Conservation (phyloP, 352 stramenopile species). For the Phytophthora pinifolia region DNA sequence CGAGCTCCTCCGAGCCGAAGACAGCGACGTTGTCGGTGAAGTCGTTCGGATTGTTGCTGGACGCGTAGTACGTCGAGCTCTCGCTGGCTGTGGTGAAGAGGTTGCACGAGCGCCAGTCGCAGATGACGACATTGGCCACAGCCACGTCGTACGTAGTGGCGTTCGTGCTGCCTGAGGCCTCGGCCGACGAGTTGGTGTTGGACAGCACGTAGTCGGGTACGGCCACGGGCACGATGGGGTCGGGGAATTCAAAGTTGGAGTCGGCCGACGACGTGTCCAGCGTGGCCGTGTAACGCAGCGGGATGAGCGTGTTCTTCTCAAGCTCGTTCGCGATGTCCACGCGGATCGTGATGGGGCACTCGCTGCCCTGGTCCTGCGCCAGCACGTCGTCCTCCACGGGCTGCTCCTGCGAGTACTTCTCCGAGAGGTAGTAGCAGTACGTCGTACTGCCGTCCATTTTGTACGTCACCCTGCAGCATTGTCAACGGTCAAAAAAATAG, state of each 20-base stretch:
- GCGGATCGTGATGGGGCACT: conserved; percentile 66
- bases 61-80: conserved; percentile 58
- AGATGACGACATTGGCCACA: conserved; percentile 74
- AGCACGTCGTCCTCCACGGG: conserved; percentile 49
- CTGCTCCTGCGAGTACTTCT: conserved; percentile 58
- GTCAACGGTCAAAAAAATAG: not conserved
- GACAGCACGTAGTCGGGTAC: conserved; percentile 47
- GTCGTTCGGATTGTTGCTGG: conserved; percentile 71
- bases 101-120: conserved; percentile 74
- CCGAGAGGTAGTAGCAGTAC: conserved; percentile 78
- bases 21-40: conserved; percentile 52
- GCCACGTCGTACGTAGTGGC: conserved; percentile 54
- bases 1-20: conserved; percentile 67
- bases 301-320: conserved; percentile 48
- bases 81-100: conserved; percentile 51
- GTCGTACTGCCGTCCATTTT: conserved; percentile 80
- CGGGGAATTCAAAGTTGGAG: conserved; percentile 57
- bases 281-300: conserved; percentile 63
- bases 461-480: conserved; percentile 43
- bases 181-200: conserved; percentile 29
- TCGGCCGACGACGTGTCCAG: conserved; percentile 46
- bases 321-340: conserved; percentile 59
- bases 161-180: conserved; percentile 28
- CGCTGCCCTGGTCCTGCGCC: conserved; percentile 32
- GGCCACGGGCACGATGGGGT: conserved; percentile 37